Base-by-base conservation (phyloP, 2,329 filamentous ascomycete genomes). In the Fusarium phyllophilum region DNA sequence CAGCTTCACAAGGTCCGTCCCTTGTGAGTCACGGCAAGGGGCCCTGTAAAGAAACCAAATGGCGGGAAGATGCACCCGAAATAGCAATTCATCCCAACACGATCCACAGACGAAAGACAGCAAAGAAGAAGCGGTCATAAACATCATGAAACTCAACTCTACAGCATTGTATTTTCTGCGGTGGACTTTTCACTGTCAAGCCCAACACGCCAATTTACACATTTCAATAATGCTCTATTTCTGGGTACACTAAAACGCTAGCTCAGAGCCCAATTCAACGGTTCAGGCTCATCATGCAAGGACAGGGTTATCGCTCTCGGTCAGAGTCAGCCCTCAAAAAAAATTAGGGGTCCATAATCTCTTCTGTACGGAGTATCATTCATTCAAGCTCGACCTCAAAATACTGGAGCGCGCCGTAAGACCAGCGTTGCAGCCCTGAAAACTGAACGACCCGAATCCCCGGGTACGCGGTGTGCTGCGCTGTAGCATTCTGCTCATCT, bases 261-360 rank as follows among this genome's bases (percentile, higher is more conserved):
- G 59, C 51, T 59, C 57, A 46, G 67, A 75, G 72, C 72, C 66
- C 75, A 77, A 73, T 67, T 56, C 67, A 74, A 75, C 61, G 66
- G 74, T 74, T 78, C 75, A 77, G 75, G 75, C 67, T 77, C 62
- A 69, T 55, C 46, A 60, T 66, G 66, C 75, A 77, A 62, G 75
- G 75, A 62, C 75, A 66, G 58, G 73, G 73, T 59, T 41, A 33
- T 62, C 51, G 58, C 45, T 52, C 64, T 63, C 48, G 54, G 42
- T 66, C 63, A 66, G 38, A 66, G 41, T 72, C 70, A 65, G 62
- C 59, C 39, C 45, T 46, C 31, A 11, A 42, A 58, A 70, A 18
- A 20, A 56, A 49, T 64, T 62, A 73, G 59, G 62, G 74, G 74
- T 66, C 64, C 69, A 68, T 72, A 31, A 55, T 69, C 34, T 55